phyloP scores from a whole-genome alignment of 768 basidiomycete species.

The Coprinopsis marcescibilis region DNA sequence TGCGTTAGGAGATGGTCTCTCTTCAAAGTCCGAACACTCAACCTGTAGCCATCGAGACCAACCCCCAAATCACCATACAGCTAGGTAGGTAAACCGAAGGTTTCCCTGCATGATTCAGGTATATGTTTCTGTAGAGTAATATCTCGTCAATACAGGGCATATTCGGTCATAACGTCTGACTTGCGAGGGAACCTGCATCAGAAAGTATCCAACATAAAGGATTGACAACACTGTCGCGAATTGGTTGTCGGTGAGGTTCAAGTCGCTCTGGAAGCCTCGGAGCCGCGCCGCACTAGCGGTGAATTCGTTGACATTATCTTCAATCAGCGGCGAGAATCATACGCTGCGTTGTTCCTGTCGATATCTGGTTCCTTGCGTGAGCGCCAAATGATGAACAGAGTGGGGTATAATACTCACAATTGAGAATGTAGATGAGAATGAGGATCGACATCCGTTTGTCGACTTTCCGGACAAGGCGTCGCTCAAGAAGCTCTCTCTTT shows the following conservation, averaged over 20 bases:
- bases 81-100: conserved; percentile 59
- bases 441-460: conserved; percentile 46
- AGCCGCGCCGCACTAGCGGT: conserved; percentile 52
- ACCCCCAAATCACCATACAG: conserved; percentile 67
- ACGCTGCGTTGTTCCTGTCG: conserved; percentile 69
- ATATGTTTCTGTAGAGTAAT: conserved; percentile 50
- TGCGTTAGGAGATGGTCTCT: neutral
- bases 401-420: conserved; percentile 24
- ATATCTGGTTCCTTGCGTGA: conserved; percentile 35
- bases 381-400: neutral
- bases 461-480: conserved; percentile 39
- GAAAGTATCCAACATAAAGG: conserved; percentile 61
- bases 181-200: conserved; percentile 72
- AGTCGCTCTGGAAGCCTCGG: conserved; percentile 58
- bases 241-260: conserved; percentile 50
- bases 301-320: neutral
- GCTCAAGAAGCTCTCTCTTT: conserved; percentile 25
- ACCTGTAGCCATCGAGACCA: conserved; percentile 46
- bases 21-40: conserved; percentile 5
- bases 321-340: conserved; percentile 14
- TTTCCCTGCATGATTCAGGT: conserved; percentile 54
- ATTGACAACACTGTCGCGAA: conserved; percentile 58
- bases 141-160: conserved; percentile 14
- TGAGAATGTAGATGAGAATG: conserved; percentile 42
- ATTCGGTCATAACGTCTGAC: neutral